Evolutionary conservation across 352 stramenopile species (phyloP).

Genomic region (Globisporangium irregulare): DNA sequence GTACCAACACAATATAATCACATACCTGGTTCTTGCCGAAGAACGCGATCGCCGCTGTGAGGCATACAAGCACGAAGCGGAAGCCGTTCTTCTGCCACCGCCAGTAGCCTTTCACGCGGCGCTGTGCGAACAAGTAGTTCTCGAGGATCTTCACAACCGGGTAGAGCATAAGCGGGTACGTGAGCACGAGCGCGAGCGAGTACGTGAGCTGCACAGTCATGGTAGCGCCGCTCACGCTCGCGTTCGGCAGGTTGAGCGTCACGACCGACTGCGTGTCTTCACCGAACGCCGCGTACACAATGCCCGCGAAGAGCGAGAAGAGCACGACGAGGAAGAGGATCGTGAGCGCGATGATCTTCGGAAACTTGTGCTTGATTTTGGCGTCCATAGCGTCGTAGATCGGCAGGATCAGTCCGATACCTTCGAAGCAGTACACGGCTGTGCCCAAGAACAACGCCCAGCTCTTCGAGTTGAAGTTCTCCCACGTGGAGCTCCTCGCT

Average conservation of each 20-base stretch:
- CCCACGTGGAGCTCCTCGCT: conserved; percentile 34
- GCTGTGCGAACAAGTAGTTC: conserved; percentile 47
- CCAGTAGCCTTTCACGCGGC: conserved; percentile 52
- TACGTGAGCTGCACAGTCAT: conserved; percentile 68
- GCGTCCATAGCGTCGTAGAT: conserved; percentile 66
- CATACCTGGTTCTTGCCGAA: conserved; percentile 51
- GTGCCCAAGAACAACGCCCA: conserved; percentile 64
- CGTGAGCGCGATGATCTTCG: conserved; percentile 41
- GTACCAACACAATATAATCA: not conserved
- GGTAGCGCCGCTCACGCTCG: conserved; percentile 45
- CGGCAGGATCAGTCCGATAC: conserved; percentile 65
- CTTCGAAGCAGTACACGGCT: conserved; percentile 68
- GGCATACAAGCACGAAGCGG: conserved; percentile 54
- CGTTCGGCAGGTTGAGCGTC: conserved; percentile 54
- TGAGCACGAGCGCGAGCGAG: conserved; percentile 62
- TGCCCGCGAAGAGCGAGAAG: conserved; percentile 51
- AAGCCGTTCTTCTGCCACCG: conserved; percentile 70
- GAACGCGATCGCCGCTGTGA: conserved; percentile 62
- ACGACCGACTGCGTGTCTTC: conserved; percentile 54
- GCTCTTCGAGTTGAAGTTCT: conserved; percentile 64
- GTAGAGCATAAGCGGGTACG: conserved; percentile 73
- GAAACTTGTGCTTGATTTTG: conserved; percentile 61
- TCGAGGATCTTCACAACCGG: conserved; percentile 71
- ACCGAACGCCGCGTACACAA: conserved; percentile 56
- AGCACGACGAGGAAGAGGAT: conserved; percentile 53